phyloP scores from a whole-genome alignment of 768 basidiomycete genomes.

The Suillus alpinus region DNA sequence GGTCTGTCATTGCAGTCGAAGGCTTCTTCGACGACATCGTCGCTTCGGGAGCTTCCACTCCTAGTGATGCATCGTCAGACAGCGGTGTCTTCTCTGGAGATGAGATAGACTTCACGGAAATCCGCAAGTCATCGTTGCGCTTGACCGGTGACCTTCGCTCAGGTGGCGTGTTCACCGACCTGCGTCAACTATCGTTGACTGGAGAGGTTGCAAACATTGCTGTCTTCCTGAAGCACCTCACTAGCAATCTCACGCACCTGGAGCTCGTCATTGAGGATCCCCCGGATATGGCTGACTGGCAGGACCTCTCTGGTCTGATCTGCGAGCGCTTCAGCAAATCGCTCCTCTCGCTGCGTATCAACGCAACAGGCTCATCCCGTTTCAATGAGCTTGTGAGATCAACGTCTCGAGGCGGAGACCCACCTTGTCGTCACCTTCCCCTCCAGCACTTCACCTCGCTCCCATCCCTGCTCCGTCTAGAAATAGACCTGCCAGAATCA shows the following conservation, averaged over 20 bases:
- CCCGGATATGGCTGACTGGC: slow-evolving; percentile 73
- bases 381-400: slow-evolving; percentile 82
- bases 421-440: slow-evolving; percentile 57
- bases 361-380: slow-evolving; percentile 67
- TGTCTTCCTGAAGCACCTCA: slow-evolving; percentile 68
- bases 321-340: slow-evolving; percentile 60
- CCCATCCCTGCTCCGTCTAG: slow-evolving; percentile 56
- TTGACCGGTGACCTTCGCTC: slow-evolving; percentile 59
- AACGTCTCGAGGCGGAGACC: slow-evolving; percentile 59
- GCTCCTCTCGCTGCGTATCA: slow-evolving; percentile 58
- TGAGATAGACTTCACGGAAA: slow-evolving; percentile 73
- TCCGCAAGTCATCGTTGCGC: slow-evolving; percentile 65
- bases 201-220: slow-evolving; percentile 70
- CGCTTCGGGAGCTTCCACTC: slow-evolving; percentile 68
- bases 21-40: slow-evolving; percentile 75
- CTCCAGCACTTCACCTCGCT: slow-evolving; percentile 57
- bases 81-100: slow-evolving; percentile 78
- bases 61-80: slow-evolving; percentile 68
- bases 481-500: slow-evolving; percentile 78
- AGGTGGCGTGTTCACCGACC: slow-evolving; percentile 52
- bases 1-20: slow-evolving; percentile 68
- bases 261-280: slow-evolving; percentile 81
- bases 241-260: slow-evolving; percentile 60
- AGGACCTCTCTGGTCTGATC: slow-evolving; percentile 61
- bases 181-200: slow-evolving; percentile 63